These are phyloP conservation scores for Lachnellula hyalina DNA, from an alignment of 2,329 filamentous ascomycete genomes.

Conservation along the genomic window DNA sequence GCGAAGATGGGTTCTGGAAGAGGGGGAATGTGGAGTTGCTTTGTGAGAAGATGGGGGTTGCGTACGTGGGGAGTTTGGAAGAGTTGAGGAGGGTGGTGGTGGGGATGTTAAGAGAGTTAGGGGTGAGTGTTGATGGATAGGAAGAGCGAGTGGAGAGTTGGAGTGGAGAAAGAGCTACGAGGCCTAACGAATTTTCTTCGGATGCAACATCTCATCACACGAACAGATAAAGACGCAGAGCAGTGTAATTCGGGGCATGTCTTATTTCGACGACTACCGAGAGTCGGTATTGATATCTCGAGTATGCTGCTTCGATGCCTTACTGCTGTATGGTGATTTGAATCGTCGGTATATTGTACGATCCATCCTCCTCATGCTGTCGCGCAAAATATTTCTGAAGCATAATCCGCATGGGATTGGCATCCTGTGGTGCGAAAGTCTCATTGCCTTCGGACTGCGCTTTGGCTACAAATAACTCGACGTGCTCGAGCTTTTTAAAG, in stretches of 20 bases:
- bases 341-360: background rate
- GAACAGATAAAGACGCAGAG: background rate
- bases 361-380: background rate
- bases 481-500: background rate
- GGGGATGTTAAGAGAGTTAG: background rate
- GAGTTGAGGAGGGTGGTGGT: background rate
- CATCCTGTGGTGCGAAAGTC: background rate
- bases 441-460: background rate
- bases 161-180: background rate
- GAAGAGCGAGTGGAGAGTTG: background rate
- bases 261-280: background rate
- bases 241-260: too few relatives aligned
- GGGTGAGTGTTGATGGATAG: background rate
- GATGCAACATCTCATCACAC: background rate
- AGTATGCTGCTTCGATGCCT: background rate
- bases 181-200: background rate
- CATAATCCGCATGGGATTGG: background rate
- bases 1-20: constrained; percentile 46
- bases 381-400: background rate
- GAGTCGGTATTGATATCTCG: background rate
- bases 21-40: constrained; percentile 57
- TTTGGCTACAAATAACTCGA: background rate
- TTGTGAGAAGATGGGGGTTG: constrained; percentile 42
- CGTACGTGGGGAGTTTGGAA: constrained; percentile 8
- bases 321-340: background rate